These are phyloP conservation scores for Alternaria arborescens DNA, from an alignment of 2,329 filamentous ascomycete species.

Conservation along the genomic window DNA sequence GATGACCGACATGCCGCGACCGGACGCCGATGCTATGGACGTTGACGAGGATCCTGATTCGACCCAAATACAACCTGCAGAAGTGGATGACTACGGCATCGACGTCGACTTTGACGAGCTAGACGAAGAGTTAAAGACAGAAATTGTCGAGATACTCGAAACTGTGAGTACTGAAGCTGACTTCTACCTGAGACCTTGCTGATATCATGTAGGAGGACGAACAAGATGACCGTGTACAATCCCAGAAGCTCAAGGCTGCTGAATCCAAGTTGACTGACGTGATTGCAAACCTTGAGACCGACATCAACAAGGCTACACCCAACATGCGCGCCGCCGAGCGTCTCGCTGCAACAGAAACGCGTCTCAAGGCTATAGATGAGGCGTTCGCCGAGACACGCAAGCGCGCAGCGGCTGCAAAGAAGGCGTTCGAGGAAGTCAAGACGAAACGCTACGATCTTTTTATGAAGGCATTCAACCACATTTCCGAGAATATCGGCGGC, in stretches of 20 bases:
- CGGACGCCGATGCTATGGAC: constrained; percentile 90
- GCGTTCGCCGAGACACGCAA: constrained; percentile 88
- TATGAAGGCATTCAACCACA: constrained; percentile 93
- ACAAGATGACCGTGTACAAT: constrained; percentile 56
- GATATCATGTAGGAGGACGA: constrained; percentile 66
- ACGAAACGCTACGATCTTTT: constrained; percentile 87
- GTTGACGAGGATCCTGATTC: constrained; percentile 72
- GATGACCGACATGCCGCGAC: constrained; percentile 77
- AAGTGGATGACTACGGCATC: constrained; percentile 89
- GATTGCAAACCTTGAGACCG: constrained; percentile 75
- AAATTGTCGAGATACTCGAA: constrained; percentile 54
- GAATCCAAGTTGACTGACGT: constrained; percentile 81
- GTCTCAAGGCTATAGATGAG: constrained; percentile 83
- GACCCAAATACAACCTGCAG: constrained; percentile 61
- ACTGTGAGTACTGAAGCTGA: constrained; percentile 45
- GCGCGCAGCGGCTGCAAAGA: constrained; percentile 75
- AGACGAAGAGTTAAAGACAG: constrained; percentile 74
- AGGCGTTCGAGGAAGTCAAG: constrained; percentile 85
- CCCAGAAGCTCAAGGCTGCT: constrained; percentile 49
- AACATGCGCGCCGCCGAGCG: constrained; percentile 97
- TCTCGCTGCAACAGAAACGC: constrained; percentile 82
- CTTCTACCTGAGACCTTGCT: constrained; percentile 1
- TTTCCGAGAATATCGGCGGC: constrained; percentile 89
- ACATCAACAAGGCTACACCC: constrained; percentile 93
- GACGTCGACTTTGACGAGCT: constrained; percentile 84